These are phyloP conservation scores for Fomitopsis palustris DNA, from an alignment of 1,284 basidiomycete genomes.

Conservation along the genomic window DNA sequence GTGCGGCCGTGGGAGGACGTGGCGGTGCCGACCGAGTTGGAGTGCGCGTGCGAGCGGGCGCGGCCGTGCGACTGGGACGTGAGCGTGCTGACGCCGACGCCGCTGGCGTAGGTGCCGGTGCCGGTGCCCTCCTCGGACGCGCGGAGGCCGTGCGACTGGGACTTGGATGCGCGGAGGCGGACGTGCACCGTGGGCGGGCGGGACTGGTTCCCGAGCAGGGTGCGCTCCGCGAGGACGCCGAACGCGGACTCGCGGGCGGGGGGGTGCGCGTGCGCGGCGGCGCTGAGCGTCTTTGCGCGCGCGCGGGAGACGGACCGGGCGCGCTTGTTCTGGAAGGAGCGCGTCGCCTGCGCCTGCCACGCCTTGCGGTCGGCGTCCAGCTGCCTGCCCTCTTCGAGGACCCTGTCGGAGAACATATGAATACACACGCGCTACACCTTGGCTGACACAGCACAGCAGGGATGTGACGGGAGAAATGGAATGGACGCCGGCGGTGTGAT, in stretches of 20 bases:
- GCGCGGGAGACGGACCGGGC: slow-evolving; percentile 58
- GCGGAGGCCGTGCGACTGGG: slow-evolving; percentile 14
- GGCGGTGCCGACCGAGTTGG: slow-evolving; percentile 35
- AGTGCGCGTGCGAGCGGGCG: slow-evolving; percentile 27
- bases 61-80: slow-evolving; percentile 40
- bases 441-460: slow-evolving; percentile 1
- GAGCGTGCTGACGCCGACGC: slow-evolving; percentile 17
- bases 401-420: slow-evolving; percentile 36
- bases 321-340: slow-evolving; percentile 62
- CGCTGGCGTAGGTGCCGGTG: slow-evolving; percentile 12
- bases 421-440: not conserved
- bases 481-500: not conserved
- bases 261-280: slow-evolving; percentile 15
- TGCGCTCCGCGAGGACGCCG: slow-evolving; percentile 52
- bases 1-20: slow-evolving; percentile 38
- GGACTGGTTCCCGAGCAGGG: slow-evolving; percentile 59
- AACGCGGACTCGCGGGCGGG: slow-evolving; percentile 15
- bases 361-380: slow-evolving; percentile 57
- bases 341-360: slow-evolving; percentile 61
- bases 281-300: slow-evolving; percentile 53
- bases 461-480: not conserved
- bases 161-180: slow-evolving; percentile 12
- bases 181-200: slow-evolving; percentile 45
- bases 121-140: slow-evolving; percentile 13
- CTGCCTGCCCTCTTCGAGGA: slow-evolving; percentile 57